Evolutionary conservation across 2,329 filamentous ascomycete genomes (phyloP), one percentile per base, ranked within the genome.

Genomic region (Tolypocladium pustulatum): DNA sequence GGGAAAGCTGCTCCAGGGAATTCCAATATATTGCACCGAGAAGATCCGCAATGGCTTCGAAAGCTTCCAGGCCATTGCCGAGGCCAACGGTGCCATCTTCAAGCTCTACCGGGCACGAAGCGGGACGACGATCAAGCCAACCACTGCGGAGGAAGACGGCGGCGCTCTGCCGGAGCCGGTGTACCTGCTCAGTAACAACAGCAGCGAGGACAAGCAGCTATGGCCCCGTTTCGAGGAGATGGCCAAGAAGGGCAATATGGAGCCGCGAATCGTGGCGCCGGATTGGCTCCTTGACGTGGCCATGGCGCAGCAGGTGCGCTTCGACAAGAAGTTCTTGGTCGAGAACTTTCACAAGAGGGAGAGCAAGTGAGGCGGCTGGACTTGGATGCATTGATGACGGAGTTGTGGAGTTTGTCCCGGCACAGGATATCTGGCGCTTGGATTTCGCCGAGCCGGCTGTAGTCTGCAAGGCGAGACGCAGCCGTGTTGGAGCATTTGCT

Each of bases 251-350:
- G 87, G 89, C 52, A 87, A 90, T 68, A 91, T 93, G 81, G 81
- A 86, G 64, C 87, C 92, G 3, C 81, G 89, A 57, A 86, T 99
- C 46, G 91, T 97, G 30, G 83, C 82, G 54, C 83, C 89, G 3
- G 92, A 99, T 69, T 99, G 94, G 94, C 72, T 99, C 66, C 76
- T 99, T 59, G 88, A 92, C 67, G 86, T 91, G 60, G 90, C 91
- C 5, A 93, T 99, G 89, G 85, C 84, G 66, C 94, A 99, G 74
- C 81, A 91, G 72, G 76, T 94, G 62, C 78, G 78, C n/a, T 87
- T 85, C 72, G 78, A 85, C 59, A 75, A 85, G 46, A 81, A 79
- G 64, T 91, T 90, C 68, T 70, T 85, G 55, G 75, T 76, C 36
- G 71, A 72, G 54, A 77, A 76, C 58, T 79, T 75, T 65, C 76